Base-by-base conservation (phyloP, 768 basidiomycete species). In the Hirschioporus abietinus region DNA sequence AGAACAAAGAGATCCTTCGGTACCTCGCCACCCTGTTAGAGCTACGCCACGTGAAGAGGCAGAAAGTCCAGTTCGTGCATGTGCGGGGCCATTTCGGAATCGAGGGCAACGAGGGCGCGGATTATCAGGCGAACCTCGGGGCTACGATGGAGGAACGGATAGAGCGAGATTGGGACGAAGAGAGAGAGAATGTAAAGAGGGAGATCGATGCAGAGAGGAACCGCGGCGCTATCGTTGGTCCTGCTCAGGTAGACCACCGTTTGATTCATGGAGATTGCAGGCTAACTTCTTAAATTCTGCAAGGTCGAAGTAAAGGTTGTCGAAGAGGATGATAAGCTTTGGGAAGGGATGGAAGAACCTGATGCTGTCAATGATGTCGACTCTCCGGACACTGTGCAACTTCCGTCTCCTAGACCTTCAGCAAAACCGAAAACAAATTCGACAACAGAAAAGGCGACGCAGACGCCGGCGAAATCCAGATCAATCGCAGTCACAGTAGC, bases 71-170 rank as follows among this genome's bases (percentile, higher is more conserved):
- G 42, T 81, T 96, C 62, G 78, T 86, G 69, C 83, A 95, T 71
- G 92, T 98, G 66, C 83, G 86, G 66, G 96, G 89, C 0, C 96
- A 97, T 72, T 80, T 79, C 10, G 94, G 94, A 0, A 80, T 86
- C 30, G 78, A 77, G 64, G 96, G 96, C 0, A 98, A 98, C 73
- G 95, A 98, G 64, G 88, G 85, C 58, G 96, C 96, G 1, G 96
- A 98, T 74, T 71, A 68, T 17, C 82, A 88, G 66, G 93, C 93
- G 3, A 89, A 86, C 66, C 35, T 76, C 6, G 93, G 93, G 1
- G 75, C 82, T 10, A 69, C 72, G 10, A 66, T 80, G 64, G 78
- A 81, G 0, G 66, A 58, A 20, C 66, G 78, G 1, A 71, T 73
- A 5, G 91, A 93, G 36, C 80, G 81, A 60, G 83, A 92, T 69